Percentiles rank a stretch among this genome's conserved stretches.
Conservation (phyloP, 257 asterid species). For the Thymus quinquecostatus region DNA sequence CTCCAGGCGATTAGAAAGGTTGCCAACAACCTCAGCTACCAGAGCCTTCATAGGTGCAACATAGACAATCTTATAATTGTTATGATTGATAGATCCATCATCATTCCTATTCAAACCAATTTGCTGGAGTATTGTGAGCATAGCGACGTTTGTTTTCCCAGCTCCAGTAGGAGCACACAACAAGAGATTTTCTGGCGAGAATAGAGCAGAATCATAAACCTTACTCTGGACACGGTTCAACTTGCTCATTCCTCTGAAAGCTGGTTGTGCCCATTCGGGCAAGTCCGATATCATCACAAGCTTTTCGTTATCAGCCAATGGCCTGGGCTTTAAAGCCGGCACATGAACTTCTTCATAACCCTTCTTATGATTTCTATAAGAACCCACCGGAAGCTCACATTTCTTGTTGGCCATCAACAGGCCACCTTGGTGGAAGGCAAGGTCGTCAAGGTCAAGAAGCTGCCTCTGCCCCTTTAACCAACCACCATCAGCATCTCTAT, state of each 20-base stretch:
- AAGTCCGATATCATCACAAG: slow-evolving; percentile 54
- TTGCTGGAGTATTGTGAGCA: slow-evolving; percentile 70
- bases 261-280: slow-evolving; percentile 67
- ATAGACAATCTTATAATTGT: slow-evolving; percentile 58
- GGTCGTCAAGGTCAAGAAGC: slow-evolving; percentile 58
- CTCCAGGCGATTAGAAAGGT: slow-evolving; percentile 62
- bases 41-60: slow-evolving; percentile 76
- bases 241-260: slow-evolving; percentile 57
- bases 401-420: slow-evolving; percentile 58
- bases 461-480: slow-evolving; percentile 65
- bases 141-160: slow-evolving; percentile 69
- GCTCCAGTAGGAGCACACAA: slow-evolving; percentile 73
- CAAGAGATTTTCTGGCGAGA: slow-evolving; percentile 52
- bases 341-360: slow-evolving; percentile 69
- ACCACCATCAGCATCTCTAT: slow-evolving; percentile 62
- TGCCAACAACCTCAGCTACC: slow-evolving; percentile 71
- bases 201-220: slow-evolving; percentile 59
- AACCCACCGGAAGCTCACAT: slow-evolving; percentile 63
- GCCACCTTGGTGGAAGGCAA: slow-evolving; percentile 63
- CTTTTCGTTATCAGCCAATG: slow-evolving; percentile 45
- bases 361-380: slow-evolving; percentile 57
- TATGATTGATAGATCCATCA: slow-evolving; percentile 53
- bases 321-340: slow-evolving; percentile 62
- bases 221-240: slow-evolving; percentile 67
- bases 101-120: slow-evolving; percentile 49